phyloP scores from a whole-genome alignment of 2,329 filamentous ascomycete genomes.

The Aschersonia sp. region DNA sequence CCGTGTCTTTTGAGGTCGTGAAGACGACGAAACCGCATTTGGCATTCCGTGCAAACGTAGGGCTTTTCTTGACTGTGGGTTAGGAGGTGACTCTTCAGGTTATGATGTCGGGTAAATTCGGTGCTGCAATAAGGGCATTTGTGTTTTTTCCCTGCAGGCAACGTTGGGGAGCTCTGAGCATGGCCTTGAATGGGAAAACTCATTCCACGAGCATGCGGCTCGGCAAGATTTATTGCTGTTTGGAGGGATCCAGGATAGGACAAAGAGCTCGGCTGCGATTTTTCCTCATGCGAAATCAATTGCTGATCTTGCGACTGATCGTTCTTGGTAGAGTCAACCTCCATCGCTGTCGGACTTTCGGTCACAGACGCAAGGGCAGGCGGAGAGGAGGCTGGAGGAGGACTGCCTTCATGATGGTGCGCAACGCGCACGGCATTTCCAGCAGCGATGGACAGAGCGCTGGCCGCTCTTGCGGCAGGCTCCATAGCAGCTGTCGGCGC shows the following conservation, averaged over 20 bases:
- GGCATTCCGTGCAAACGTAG: conserved; percentile 84
- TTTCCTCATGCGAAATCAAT: conserved; percentile 35
- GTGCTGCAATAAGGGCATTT: conserved; percentile 94
- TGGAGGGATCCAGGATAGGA: conserved; percentile 40
- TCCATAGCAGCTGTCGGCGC: conserved; percentile 30
- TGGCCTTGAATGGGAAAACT: conserved; percentile 39
- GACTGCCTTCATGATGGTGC: conserved; percentile 29
- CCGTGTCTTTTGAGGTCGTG: conserved; percentile 94
- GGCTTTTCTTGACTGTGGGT: conserved; percentile 98
- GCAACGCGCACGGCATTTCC: conserved; percentile 19
- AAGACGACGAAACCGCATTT: conserved; percentile 79
- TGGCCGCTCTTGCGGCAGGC: conserved; percentile 20
- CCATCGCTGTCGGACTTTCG: conserved; percentile 38
- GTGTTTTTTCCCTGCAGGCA: conserved; percentile 62
- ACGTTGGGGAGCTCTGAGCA: conserved; percentile 39
- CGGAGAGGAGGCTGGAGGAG: conserved; percentile 16
- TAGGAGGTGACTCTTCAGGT: conserved; percentile 90
- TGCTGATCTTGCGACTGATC: conserved; percentile 20
- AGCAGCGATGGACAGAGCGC: conserved; percentile 17
- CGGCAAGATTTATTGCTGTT: conserved; percentile 24
- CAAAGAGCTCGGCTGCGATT: conserved; percentile 31
- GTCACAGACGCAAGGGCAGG: conserved; percentile 28
- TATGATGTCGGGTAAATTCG: conserved; percentile 94
- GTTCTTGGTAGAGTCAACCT: conserved; percentile 31
- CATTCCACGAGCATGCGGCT: conserved; percentile 34